phyloP scores from a whole-genome alignment of 345 rosid species.

The Gossypium stocksii region DNA sequence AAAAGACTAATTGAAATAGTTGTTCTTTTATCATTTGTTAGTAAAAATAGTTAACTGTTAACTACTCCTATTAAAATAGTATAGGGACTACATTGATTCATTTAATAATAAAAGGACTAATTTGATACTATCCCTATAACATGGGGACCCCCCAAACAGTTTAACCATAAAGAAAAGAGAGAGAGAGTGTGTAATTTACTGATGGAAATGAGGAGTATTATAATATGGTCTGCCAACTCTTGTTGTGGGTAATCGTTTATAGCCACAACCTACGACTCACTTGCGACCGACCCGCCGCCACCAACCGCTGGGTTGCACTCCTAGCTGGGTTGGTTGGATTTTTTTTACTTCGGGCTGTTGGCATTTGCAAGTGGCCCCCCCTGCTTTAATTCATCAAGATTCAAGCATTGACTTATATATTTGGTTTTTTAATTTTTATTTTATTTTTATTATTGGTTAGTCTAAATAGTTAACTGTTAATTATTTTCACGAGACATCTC shows the following conservation, averaged over 20 bases:
- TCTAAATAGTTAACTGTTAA: background rate
- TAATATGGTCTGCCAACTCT: background rate
- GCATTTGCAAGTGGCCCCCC: background rate
- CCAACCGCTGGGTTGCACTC: background rate
- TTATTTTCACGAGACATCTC: background rate
- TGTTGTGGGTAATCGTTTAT: background rate
- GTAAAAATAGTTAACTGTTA: no score
- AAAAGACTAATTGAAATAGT: no score
- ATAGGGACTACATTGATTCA: no score
- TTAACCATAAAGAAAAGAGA: background rate
- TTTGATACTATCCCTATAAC: no score
- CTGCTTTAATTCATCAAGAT: background rate
- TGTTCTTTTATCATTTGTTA: background rate
- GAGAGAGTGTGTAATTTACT: background rate
- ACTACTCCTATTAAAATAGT: no score
- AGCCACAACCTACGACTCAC: background rate
- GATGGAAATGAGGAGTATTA: no score
- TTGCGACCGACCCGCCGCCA: constrained; percentile 14
- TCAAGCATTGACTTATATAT: background rate
- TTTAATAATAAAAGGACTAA: no score
- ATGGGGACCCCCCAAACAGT: no score
- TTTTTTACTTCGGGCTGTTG: background rate
- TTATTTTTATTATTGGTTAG: background rate
- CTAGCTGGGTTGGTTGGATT: background rate
- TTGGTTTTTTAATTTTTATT: background rate